These are phyloP conservation scores for Ceratocystis colombiana DNA, from an alignment of 2,329 filamentous ascomycete species.

Conservation along the genomic window DNA sequence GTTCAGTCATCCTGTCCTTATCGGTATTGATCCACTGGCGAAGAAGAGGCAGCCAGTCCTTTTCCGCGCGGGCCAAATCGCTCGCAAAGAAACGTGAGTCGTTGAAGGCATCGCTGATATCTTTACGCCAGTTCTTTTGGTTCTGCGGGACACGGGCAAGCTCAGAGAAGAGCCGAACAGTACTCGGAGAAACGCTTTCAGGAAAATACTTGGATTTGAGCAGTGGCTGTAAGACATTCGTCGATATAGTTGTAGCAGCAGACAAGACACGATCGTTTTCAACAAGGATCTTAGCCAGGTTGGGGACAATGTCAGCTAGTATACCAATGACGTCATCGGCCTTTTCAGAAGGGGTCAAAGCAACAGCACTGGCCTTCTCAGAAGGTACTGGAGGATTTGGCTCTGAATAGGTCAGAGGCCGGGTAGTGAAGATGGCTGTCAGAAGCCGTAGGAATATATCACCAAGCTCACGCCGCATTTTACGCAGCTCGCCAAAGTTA, in stretches of 20 bases:
- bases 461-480: constrained; percentile 81
- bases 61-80: constrained; percentile 52
- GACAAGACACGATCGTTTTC: constrained; percentile 74
- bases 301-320: constrained; percentile 66
- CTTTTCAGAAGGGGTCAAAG: constrained; percentile 37
- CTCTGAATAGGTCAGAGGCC: constrained; percentile 63
- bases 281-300: constrained; percentile 70
- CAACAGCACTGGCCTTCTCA: constrained; percentile 34
- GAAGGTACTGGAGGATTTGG: constrained; percentile 34
- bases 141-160: constrained; percentile 67
- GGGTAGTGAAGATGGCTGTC: constrained; percentile 86
- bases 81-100: constrained; percentile 77
- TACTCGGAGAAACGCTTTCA: constrained; percentile 63
- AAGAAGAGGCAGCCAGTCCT: constrained; percentile 72
- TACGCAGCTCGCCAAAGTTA: constrained; percentile 87
- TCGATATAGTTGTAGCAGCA: constrained; percentile 70
- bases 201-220: constrained; percentile 81
- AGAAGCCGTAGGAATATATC: constrained; percentile 82
- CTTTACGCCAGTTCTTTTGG: constrained; percentile 87
- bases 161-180: constrained; percentile 64
- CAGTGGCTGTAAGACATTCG: constrained; percentile 69
- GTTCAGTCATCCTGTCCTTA: constrained; percentile 76
- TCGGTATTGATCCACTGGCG: constrained; percentile 76
- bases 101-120: constrained; percentile 84
- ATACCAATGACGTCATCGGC: constrained; percentile 71